Evolutionary conservation across 805 yeast species (phyloP), one percentile per base, ranked within the genome.

Genomic region (Wickerhamomyces tratensis): DNA sequence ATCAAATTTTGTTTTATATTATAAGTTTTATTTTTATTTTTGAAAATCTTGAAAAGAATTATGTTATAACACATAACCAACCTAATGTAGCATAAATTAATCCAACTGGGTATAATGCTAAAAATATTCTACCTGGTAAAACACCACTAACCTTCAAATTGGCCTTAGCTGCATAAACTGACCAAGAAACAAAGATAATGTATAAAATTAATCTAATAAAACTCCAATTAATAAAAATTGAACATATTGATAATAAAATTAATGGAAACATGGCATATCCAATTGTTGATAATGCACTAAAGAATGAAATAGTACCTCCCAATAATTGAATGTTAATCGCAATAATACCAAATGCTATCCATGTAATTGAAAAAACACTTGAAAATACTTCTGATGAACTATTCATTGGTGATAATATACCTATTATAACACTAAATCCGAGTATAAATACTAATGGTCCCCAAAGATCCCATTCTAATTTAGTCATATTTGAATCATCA

Each of bases 211-310:
- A 62, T 45, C 86, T 61, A 6, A 79, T 47, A 13, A 77, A 57
- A 47, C 71, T 69, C 67, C 68, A 62, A 38, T 62, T 58, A n/a
- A 79, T 60, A 14, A 75, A 55, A 25, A 74, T 62, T 38, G 80
- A 65, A 26, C 77, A 43, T 5, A 72, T 40, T 10, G 79, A 73
- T 0, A 80, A 77, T 9, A 74, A 52, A 4, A 78, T 71, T 35
- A 82, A 65, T 10, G 88, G 88, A 59, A 81, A 82, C 56, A 78
- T 60, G 12, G 82, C 77, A 63, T 81, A 81, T 1, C 88, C 88
- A 6, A 79, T 72, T 29, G 85, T 80, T 46, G 83, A 76, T 41
- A 82, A 65, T 4, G 86, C 86, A 39, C 77, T 76, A 65, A 82
- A 67, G 52, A 77, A 79, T 3, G 85, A 77, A 35, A 81, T 77